Evolutionary conservation across 2,329 filamentous ascomycete species (phyloP).

Genomic region (Elsinoe perseae): DNA sequence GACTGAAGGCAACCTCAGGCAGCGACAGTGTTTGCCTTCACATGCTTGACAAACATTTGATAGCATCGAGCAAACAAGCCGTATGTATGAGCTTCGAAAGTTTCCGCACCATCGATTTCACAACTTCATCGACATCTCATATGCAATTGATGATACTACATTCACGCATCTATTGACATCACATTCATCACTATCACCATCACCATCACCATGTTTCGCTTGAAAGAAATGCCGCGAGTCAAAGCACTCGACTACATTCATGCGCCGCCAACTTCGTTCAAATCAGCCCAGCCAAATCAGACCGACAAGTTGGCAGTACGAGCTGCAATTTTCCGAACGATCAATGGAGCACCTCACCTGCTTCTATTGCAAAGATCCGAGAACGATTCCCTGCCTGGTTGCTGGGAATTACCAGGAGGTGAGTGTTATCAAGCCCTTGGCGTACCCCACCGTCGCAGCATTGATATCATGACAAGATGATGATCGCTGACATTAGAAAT

Average conservation of each 20-base stretch:
- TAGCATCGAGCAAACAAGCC: background rate
- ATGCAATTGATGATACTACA: background rate
- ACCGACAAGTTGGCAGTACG: conserved; percentile 18
- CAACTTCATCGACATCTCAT: background rate
- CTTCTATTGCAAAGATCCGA: conserved; percentile 40
- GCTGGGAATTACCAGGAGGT: conserved; percentile 46
- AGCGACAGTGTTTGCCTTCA: background rate
- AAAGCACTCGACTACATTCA: conserved; percentile 15
- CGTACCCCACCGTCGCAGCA: background rate
- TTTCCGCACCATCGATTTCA: background rate
- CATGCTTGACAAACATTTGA: background rate
- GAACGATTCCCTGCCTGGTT: conserved; percentile 37
- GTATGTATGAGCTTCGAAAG: background rate
- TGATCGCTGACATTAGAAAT: background rate
- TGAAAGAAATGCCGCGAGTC: conserved; percentile 16
- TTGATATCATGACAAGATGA: conserved; percentile 4
- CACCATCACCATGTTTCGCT: conserved; percentile 17
- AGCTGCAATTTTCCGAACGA: conserved; percentile 18
- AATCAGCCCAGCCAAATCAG: conserved; percentile 12
- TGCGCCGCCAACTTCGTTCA: conserved; percentile 9
- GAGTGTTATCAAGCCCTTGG: conserved; percentile 32
- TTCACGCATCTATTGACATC: background rate
- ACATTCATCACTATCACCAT: too few relatives aligned
- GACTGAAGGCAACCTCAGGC: background rate
- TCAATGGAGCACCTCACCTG: conserved; percentile 24